These are phyloP conservation scores for Fusarium brevicatenulatum DNA, from an alignment of 2,329 filamentous ascomycete genomes.

Conservation along the genomic window DNA sequence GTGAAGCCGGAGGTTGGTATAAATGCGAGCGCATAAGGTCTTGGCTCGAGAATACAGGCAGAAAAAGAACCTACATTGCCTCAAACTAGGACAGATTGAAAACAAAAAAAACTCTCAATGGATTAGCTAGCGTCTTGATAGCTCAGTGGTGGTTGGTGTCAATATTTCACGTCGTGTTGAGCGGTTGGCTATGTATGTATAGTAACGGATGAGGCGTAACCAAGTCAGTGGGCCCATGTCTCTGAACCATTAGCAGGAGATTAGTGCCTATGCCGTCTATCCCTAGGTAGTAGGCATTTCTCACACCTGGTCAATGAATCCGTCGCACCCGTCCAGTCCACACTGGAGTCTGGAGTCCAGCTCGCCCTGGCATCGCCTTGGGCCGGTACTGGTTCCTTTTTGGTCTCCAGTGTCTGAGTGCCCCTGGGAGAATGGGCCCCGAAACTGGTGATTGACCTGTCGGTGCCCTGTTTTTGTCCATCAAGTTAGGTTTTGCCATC, in stretches of 20 bases:
- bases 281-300: slow-evolving; percentile 4
- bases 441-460: slow-evolving; percentile 31
- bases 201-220: neutral
- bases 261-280: slow-evolving; percentile 21
- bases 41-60: neutral
- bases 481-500: slow-evolving; percentile 15
- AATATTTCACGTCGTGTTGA: slow-evolving; percentile 2
- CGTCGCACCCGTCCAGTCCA: slow-evolving; percentile 21
- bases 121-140: slow-evolving; percentile 13
- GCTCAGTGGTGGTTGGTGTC: slow-evolving; percentile 8
- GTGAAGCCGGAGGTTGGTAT: neutral
- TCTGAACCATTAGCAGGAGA: slow-evolving; percentile 34
- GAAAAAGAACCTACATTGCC: neutral
- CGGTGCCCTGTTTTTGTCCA: slow-evolving; percentile 32
- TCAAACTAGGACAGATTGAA: neutral
- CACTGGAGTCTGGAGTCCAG: slow-evolving; percentile 5
- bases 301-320: slow-evolving; percentile 22
- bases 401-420: slow-evolving; percentile 29
- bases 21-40: neutral
- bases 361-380: slow-evolving; percentile 24
- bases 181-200: neutral
- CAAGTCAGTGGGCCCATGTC: slow-evolving; percentile 25
- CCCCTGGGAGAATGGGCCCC: slow-evolving; percentile 29
- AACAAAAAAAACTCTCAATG: slow-evolving; percentile 17
- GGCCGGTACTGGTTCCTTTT: slow-evolving; percentile 31